Base-by-base conservation (phyloP, 495 filamentous ascomycete genomes). In the Emericellopsis terricola region DNA sequence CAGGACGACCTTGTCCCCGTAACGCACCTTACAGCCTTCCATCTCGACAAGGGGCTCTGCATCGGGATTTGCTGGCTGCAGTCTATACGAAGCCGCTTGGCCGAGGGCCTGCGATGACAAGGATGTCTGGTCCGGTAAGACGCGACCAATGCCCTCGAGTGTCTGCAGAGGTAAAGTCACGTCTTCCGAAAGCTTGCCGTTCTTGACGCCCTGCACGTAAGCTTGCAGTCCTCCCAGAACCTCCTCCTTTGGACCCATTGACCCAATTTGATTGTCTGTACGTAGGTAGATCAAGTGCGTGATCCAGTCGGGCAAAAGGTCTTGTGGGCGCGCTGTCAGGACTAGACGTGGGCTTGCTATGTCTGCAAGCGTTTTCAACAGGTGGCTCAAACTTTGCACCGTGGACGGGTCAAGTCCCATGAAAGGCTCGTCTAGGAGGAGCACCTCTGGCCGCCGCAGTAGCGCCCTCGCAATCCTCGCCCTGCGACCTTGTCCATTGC, bases 391-490 rank as follows among this genome's bases (percentile, higher is more conserved):
- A 8, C 65, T 65, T 19, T 59, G 57, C 8, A 76, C 62, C 2
- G 83, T 85, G 15, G 72, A 68, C 15, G 89, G 89, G 49, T 97
- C 89, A 21, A 97, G 60, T 7, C 89, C 89, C 81, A 97, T 93
- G 50, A 97, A 94, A 10, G 89, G 85, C 46, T 94, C 89, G 55
- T 97, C 89, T 8, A 96, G 60, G 23, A 94, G 60, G 19, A 97
- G 43, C 8, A 94, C 59, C 53, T 87, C 79, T 0, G 89, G 87
- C 36, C 66, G 66, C 24, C 58, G 70, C 41, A 94, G 58, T 28
- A 97, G 51, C 2, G 85, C 84, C 43, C 78, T 78, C 1, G 84
- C 89, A 41, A 97, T 91, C 40, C 79, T 69, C 2, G 89, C 81
- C 27, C 89, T 64, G 41, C 87, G 62, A 3, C 74, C 85, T 53